Evolutionary conservation across 352 stramenopile species (phyloP).

Genomic region (Globisporangium abappressorium): DNA sequence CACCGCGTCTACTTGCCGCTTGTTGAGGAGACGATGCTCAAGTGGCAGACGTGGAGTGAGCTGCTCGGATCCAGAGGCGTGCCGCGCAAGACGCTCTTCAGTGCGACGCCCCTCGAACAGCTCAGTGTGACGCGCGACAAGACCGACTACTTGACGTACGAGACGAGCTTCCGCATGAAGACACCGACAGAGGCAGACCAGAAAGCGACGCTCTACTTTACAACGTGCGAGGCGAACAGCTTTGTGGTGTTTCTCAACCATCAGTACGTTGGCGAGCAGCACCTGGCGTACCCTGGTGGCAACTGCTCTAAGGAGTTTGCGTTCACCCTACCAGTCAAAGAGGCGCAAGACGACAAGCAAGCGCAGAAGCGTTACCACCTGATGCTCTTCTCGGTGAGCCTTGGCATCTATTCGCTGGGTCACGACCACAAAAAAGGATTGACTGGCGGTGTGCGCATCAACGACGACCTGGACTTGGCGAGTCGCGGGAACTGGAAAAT

Average conservation of each 20-base stretch:
- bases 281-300: slow-evolving; percentile 43
- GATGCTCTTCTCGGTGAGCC: slow-evolving; percentile 51
- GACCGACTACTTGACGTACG: slow-evolving; percentile 67
- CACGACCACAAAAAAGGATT: slow-evolving; percentile 58
- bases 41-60: slow-evolving; percentile 61
- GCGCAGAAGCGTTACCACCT: slow-evolving; percentile 31
- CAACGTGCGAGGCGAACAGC: slow-evolving; percentile 49
- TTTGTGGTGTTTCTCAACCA: slow-evolving; percentile 55
- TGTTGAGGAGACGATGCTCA: slow-evolving; percentile 24
- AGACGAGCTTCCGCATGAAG: slow-evolving; percentile 37
- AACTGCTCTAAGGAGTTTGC: slow-evolving; percentile 48
- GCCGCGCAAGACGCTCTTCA: slow-evolving; percentile 33
- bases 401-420: slow-evolving; percentile 55
- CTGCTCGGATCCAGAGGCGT: slow-evolving; percentile 25
- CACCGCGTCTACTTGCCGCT: slow-evolving; percentile 43
- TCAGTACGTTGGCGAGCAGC: slow-evolving; percentile 36
- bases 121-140: slow-evolving; percentile 48
- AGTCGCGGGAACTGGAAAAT: slow-evolving; percentile 40
- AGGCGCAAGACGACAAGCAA: slow-evolving; percentile 18
- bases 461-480: slow-evolving; percentile 30
- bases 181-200: background rate
- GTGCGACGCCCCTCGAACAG: slow-evolving; percentile 45
- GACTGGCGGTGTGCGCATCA: slow-evolving; percentile 46
- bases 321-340: slow-evolving; percentile 36
- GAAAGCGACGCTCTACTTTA: slow-evolving; percentile 35